phyloP scores from a whole-genome alignment of 805 yeast genomes.

The Zygotorulaspora chibaensis region DNA sequence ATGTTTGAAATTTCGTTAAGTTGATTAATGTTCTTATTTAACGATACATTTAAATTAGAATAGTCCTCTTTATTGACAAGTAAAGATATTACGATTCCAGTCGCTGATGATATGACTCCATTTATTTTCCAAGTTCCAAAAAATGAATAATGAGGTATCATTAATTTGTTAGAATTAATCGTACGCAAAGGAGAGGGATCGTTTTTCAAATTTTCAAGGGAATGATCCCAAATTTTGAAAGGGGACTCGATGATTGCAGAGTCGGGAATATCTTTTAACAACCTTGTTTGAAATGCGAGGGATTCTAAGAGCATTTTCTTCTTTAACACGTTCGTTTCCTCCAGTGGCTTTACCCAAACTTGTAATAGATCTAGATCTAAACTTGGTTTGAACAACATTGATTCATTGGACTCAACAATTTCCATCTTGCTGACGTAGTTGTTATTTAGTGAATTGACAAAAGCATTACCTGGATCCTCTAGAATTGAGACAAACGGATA shows the following conservation, averaged over 20 bases:
- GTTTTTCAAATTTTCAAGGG: slow-evolving; percentile 21
- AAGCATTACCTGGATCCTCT: slow-evolving; percentile 11
- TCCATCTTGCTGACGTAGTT: slow-evolving; percentile 15
- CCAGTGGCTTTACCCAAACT: slow-evolving; percentile 20
- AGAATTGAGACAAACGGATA: slow-evolving; percentile 41
- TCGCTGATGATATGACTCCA: slow-evolving; percentile 42
- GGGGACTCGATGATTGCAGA: slow-evolving; percentile 37
- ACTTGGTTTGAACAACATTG: slow-evolving; percentile 14
- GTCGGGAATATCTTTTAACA: slow-evolving; percentile 25
- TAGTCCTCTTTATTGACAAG: slow-evolving; percentile 22
- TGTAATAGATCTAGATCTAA: slow-evolving; percentile 29
- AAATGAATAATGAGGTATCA: slow-evolving; percentile 29
- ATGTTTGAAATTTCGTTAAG: slow-evolving; percentile 19
- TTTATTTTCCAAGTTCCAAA: slow-evolving; percentile 41
- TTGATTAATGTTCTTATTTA: slow-evolving; percentile 33
- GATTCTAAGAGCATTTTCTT: slow-evolving; percentile 37
- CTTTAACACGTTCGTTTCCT: slow-evolving; percentile 29
- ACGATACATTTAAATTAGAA: slow-evolving; percentile 13
- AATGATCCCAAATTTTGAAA: slow-evolving; percentile 42
- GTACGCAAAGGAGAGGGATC: slow-evolving; percentile 41
- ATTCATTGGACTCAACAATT: slow-evolving; percentile 6
- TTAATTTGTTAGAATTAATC: slow-evolving; percentile 32
- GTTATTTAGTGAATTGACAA: slow-evolving; percentile 34
- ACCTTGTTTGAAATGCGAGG: slow-evolving; percentile 33
- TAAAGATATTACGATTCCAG: slow-evolving; percentile 37